Base-by-base conservation (phyloP, 805 yeast species). In the Cephaloascus fragrans region DNA sequence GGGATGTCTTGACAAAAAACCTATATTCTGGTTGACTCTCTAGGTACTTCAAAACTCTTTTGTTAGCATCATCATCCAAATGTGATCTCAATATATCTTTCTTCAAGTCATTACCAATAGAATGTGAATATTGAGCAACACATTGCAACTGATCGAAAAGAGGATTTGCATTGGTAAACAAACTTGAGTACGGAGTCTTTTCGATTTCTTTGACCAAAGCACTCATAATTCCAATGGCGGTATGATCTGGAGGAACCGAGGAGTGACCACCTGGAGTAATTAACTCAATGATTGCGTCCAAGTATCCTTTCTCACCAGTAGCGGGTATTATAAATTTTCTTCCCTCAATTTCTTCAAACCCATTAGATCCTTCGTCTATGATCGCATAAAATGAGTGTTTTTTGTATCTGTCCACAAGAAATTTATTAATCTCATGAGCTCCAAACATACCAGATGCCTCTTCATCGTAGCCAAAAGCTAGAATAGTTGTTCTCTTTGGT, bases 391-490 rank as follows among this genome's bases (percentile, higher is more conserved):
- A 40, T 2, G 74, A 67, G 29, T 70, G 57, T 6, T 55, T 49
- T 6, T 77, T 77, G 44, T 62, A 69, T 20, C 53, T 39, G 5
- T 55, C 49, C 4, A 53, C 45, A n/a, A 72, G 49, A 40, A 52
- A 55, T 33, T 58, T 45, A 3, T 59, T 55, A 26, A 69, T 65
- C 18, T 51, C 57, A 26, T 48, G 35, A 3, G 68, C 69, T 3
- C 69, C 74, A 14, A 56, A 42, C 0, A 49, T 37, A 1, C 76
- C 77, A 5, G 51, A 49, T 12, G 67, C 53, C 50, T 71, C 77
- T 48, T 71, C 77, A 47, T 71, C 77, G 39, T 67, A 71, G 1
- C 76, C 77, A 47, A 70, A 70, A 1, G 67, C 68, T n/a, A 68
- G 50, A 8, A 71, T 47, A 10, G 71, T 53, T 1, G 74, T 67